A percentile compares a stretch with the other conserved stretches of the same genome.
These are phyloP conservation scores for Teratosphaeriaceae sp. DNA, from an alignment of 2,329 filamentous ascomycete genomes.

Conservation along the genomic window DNA sequence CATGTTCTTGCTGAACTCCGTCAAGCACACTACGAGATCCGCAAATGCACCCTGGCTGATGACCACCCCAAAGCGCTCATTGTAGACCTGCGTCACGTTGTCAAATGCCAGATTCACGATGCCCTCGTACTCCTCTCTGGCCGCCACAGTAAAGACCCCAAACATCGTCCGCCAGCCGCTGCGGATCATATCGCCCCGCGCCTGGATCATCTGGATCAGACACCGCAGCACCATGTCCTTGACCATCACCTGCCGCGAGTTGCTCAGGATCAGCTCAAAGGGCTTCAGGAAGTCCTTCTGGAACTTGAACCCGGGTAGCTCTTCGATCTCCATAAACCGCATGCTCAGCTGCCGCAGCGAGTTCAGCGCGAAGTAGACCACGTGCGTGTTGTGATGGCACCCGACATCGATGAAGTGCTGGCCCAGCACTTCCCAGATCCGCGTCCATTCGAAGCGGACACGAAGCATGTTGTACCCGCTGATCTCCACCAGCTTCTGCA, in stretches of 20 bases:
- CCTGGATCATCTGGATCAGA: constrained; percentile 98
- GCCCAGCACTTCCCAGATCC: constrained; percentile 95
- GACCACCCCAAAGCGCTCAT: constrained; percentile 88
- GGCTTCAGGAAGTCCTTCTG: constrained; percentile 99
- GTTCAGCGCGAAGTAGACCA: constrained; percentile 96
- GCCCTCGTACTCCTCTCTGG: constrained; percentile 83
- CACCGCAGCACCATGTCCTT: constrained; percentile 97
- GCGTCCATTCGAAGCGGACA: constrained; percentile 97
- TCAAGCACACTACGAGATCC: constrained; percentile 91
- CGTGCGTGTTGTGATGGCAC: constrained; percentile 90
- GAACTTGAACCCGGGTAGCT: constrained; percentile 97
- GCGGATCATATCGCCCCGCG: constrained; percentile 89
- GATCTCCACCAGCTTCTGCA: constrained; percentile 98
- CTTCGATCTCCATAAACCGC: constrained; percentile 98
- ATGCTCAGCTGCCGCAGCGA: constrained; percentile 93
- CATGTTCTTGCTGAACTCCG: constrained; percentile 97
- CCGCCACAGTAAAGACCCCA: constrained; percentile 93
- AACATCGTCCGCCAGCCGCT: constrained; percentile 99
- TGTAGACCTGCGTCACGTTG: constrained; percentile 93
- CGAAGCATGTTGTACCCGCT: constrained; percentile 99
- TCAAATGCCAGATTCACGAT: constrained; percentile 97
- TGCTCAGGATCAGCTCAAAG: constrained; percentile 94
- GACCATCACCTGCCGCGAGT: constrained; percentile 85
- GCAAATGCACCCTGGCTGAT: constrained; percentile 96
- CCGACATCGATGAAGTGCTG: constrained; percentile 98